Conservation (phyloP, 129 eudicot species). For the Flaveria robusta region DNA sequence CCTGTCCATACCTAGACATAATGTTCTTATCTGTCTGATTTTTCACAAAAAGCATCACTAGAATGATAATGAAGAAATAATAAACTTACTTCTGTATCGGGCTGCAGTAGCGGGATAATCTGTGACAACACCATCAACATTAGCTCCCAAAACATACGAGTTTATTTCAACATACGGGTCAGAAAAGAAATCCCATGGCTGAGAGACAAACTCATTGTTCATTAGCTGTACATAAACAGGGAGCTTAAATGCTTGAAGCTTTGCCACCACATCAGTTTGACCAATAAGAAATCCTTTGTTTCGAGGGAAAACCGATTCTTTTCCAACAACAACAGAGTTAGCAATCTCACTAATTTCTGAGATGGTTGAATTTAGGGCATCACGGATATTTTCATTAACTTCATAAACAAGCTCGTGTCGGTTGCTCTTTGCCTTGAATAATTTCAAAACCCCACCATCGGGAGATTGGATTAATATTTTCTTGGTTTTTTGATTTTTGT, state of each 20-base stretch:
- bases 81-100: conserved; percentile 40
- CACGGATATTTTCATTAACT: conserved; percentile 64
- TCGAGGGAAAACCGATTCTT: conserved; percentile 56
- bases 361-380: conserved; percentile 57
- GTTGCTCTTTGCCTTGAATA: conserved; percentile 50
- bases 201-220: conserved; percentile 76
- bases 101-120: conserved; percentile 49
- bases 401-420: conserved; percentile 65
- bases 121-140: conserved; percentile 40
- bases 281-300: conserved; percentile 49
- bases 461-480: conserved; percentile 70
- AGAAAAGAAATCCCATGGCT: conserved; percentile 90
- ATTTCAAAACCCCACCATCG: conserved; percentile 61
- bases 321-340: conserved; percentile 61
- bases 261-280: conserved; percentile 56
- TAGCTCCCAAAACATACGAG: conserved; percentile 40
- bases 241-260: conserved; percentile 64
- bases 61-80: conserved; percentile 2
- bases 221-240: conserved; percentile 67
- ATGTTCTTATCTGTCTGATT: not conserved
- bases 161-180: conserved; percentile 75
- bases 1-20: not conserved
- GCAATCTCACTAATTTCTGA: conserved; percentile 65
- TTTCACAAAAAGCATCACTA: not conserved
- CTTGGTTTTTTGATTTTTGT: conserved; percentile 44